A percentile compares a stretch with the other conserved stretches of the same genome.
Conservation (phyloP, 495 filamentous ascomycete genomes). For the Neurospora pannonica region DNA sequence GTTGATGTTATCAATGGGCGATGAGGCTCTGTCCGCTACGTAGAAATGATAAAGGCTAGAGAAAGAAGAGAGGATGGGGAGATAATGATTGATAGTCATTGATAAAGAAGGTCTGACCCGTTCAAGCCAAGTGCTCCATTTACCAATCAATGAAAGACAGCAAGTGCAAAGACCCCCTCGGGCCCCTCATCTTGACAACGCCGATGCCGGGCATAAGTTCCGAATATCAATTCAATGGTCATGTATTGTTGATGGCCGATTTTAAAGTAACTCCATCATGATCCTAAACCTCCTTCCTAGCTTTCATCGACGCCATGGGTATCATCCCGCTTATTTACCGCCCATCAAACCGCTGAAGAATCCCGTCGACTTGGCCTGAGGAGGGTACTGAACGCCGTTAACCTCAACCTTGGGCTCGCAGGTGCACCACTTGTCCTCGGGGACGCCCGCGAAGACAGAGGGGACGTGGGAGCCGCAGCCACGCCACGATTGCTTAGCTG, state of each 20-base stretch:
- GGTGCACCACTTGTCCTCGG: conserved; percentile 48
- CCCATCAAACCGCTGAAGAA: conserved; percentile 17
- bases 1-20: background rate
- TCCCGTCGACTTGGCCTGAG: conserved; percentile 36
- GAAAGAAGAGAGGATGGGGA: background rate
- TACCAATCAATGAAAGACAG: background rate
- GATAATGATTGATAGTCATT: background rate
- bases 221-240: background rate
- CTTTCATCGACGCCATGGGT: background rate
- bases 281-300: background rate
- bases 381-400: conserved; percentile 54
- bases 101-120: background rate
- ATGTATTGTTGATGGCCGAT: background rate
- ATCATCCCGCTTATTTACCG: conserved; percentile 9
- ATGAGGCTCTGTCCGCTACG: background rate
- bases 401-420: conserved; percentile 50
- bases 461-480: conserved; percentile 59
- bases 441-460: conserved; percentile 47
- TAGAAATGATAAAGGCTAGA: background rate
- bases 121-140: background rate
- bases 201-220: background rate
- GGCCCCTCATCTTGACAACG: background rate
- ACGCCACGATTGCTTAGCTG: conserved; percentile 57
- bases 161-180: background rate
- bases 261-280: background rate